Percentiles rank a stretch among this genome's conserved stretches.
These are phyloP conservation scores for Flaveria ramosissima DNA, from an alignment of 129 eudicot species.

Conservation along the genomic window DNA sequence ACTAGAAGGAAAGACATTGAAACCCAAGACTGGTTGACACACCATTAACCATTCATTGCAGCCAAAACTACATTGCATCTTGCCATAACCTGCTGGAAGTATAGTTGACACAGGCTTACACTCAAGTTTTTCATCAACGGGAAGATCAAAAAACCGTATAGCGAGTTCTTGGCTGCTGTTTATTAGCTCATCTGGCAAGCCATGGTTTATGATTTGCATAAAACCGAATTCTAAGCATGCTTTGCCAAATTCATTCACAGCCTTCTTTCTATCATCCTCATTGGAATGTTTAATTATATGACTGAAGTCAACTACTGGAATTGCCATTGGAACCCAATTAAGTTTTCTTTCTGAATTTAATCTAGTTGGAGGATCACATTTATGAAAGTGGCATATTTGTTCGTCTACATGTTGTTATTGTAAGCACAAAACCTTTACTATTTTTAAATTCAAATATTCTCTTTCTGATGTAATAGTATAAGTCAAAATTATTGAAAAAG, in stretches of 20 bases:
- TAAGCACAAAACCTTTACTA: background rate
- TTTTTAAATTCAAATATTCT: background rate
- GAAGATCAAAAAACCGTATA: constrained; percentile 15
- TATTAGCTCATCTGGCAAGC: constrained; percentile 20
- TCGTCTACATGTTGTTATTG: too few relatives aligned
- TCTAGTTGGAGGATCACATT: background rate
- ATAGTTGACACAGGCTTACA: constrained; percentile 26
- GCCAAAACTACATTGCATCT: constrained; percentile 26
- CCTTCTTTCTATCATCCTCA: constrained; percentile 25
- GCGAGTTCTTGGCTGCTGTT: constrained; percentile 6
- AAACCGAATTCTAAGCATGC: constrained; percentile 34
- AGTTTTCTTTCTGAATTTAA: too few relatives aligned
- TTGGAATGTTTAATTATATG: constrained; percentile 16
- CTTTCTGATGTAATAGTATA: background rate
- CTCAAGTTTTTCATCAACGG: constrained; percentile 22
- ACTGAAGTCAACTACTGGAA: constrained; percentile 28
- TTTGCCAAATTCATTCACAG: constrained; percentile 20
- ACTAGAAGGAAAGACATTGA: constrained; percentile 26
- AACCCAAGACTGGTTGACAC: constrained; percentile 28
- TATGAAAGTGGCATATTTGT: background rate
- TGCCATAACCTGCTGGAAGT: constrained; percentile 36
- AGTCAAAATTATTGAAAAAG: background rate
- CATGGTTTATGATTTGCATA: constrained; percentile 35
- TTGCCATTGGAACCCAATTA: constrained; percentile 3
- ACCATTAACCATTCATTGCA: constrained; percentile 37